A percentile compares a stretch with the other conserved stretches of the same genome.
Conservation (phyloP, 805 yeast species). For the Sugiyamaella chiloensis region DNA sequence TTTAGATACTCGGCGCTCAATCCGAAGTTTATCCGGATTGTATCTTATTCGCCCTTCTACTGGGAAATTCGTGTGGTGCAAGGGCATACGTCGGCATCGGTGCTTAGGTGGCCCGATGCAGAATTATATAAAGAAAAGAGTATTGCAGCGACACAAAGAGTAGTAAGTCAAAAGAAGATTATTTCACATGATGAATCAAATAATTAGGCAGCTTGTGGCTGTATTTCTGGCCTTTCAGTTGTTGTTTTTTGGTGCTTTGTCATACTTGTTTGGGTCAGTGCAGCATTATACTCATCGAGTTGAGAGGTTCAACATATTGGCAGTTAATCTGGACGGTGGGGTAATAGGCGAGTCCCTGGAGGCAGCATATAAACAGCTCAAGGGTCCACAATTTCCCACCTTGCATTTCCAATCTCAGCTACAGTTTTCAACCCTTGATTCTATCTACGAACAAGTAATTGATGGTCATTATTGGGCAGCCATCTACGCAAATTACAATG, state of each 20-base stretch:
- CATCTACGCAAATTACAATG: constrained; percentile 8
- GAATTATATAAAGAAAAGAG: no score
- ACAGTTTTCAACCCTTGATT: not conserved
- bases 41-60: no score
- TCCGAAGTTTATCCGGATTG: no score
- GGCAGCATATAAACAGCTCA: constrained; percentile 11
- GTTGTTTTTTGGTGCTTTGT: constrained; percentile 12
- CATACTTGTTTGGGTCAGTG: constrained; percentile 15
- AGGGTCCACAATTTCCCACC: constrained; percentile 10
- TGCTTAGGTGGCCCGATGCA: no score
- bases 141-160: no score
- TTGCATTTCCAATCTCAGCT: constrained; percentile 2
- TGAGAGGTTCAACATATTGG: constrained; percentile 11
- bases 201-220: not conserved
- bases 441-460: constrained; percentile 6
- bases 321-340: constrained; percentile 13
- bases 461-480: constrained; percentile 17
- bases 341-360: constrained; percentile 9
- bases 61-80: no score
- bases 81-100: no score
- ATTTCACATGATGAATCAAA: not conserved
- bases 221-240: constrained; percentile 8
- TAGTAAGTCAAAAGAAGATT: no score
- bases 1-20: no score
- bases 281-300: constrained; percentile 2